Percentiles rank a stretch among this genome's conserved stretches.
Evolutionary conservation across 2,329 filamentous ascomycete genomes (phyloP).

Genomic region (Colletotrichum cereale): DNA sequence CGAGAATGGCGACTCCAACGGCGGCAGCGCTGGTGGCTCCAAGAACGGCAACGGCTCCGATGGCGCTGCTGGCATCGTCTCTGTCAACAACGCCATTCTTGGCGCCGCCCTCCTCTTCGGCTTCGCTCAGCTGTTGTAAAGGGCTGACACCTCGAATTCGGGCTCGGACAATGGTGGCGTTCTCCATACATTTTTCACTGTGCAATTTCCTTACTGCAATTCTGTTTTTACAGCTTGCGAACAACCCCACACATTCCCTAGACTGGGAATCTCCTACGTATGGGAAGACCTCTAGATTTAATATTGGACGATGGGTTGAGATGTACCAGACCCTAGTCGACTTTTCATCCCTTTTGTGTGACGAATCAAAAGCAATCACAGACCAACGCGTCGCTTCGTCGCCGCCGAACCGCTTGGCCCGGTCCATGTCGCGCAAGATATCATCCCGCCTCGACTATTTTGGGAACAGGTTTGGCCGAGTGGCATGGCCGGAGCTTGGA

Average conservation of each 20-base stretch:
- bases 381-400: conserved; percentile 20
- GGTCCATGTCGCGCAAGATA: conserved; percentile 1
- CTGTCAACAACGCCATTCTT: conserved; percentile 62
- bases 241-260: conserved; percentile 32
- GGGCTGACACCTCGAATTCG: conserved; percentile 14
- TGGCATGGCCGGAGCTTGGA: conserved; percentile 29
- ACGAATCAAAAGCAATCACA: conserved; percentile 33
- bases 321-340: conserved; percentile 42
- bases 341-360: conserved; percentile 46
- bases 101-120: conserved; percentile 61
- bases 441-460: conserved; percentile 23
- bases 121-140: conserved; percentile 66
- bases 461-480: conserved; percentile 21
- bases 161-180: conserved; percentile 42
- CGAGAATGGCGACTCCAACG: conserved; percentile 53
- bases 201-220: conserved; percentile 38
- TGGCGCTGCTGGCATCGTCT: conserved; percentile 59
- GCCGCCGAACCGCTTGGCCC: neutral
- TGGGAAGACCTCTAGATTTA: conserved; percentile 59
- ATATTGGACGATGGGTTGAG: conserved; percentile 49
- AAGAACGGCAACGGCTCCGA: conserved; percentile 46
- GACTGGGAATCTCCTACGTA: conserved; percentile 50
- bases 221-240: conserved; percentile 36
- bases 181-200: conserved; percentile 41
- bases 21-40: conserved; percentile 47